These are phyloP conservation scores for Monilinia laxa DNA, from an alignment of 2,329 filamentous ascomycete species.

Conservation along the genomic window DNA sequence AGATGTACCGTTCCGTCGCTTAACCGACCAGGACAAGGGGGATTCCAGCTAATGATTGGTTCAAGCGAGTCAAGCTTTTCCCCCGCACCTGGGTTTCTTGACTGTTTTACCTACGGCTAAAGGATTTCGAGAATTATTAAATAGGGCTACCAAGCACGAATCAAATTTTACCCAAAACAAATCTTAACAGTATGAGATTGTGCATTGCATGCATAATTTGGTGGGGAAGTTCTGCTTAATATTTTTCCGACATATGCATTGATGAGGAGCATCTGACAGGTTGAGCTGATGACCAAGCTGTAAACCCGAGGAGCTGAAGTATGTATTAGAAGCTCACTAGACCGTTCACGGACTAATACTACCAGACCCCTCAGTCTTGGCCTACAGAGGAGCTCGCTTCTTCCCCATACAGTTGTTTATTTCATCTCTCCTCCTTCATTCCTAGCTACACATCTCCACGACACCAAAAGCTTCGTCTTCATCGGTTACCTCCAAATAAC, in stretches of 20 bases:
- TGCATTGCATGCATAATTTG: neutral
- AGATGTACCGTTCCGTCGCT: conserved; percentile 9
- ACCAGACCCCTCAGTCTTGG: conserved; percentile 10
- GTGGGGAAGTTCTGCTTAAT: neutral
- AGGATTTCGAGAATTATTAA: conserved; percentile 1
- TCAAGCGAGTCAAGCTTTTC: conserved; percentile 11
- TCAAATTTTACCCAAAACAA: conserved; percentile 3
- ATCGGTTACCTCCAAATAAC: conserved; percentile 1
- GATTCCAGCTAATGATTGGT: conserved; percentile 1
- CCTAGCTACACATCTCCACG: neutral
- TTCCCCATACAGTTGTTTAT: neutral
- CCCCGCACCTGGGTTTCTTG: neutral
- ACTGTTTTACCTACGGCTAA: conserved; percentile 10
- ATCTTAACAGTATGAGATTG: neutral
- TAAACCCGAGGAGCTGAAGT: neutral
- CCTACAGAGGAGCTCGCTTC: neutral
- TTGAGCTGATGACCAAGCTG: neutral
- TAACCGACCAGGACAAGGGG: neutral
- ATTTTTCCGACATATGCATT: neutral
- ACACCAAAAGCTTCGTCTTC: conserved; percentile 9
- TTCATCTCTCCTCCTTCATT: conserved; percentile 4
- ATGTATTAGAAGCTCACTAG: neutral
- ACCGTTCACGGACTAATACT: neutral
- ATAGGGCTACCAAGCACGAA: neutral
- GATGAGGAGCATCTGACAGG: neutral